Evolutionary conservation across 83 land plant species (phyloP), one percentile per base, ranked within the genome.

Genomic region (Diphasiastrum complanatum): DNA sequence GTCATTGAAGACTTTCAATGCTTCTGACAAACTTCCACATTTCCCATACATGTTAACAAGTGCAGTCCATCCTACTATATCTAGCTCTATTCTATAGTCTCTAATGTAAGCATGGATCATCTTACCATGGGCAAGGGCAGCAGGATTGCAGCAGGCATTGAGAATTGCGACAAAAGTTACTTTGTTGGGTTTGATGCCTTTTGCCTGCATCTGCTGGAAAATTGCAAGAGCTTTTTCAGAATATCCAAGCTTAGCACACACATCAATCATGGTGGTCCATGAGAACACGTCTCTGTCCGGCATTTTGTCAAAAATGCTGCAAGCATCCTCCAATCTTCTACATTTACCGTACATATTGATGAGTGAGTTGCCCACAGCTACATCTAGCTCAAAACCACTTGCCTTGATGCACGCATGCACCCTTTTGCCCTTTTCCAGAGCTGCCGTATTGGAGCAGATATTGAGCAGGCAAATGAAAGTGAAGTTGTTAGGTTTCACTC

Each of bases 31-130:
- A 18, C 45, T 41, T 18, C 45, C 45, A 41, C 45, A 41, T 18
- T 41, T 41, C n/a, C n/a, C 45, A 18, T 41, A 41, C 45, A 41
- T 41, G 45, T 41, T 41, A 18, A 41, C 45, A 41, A 41, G 45
- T 14, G 18, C 45, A 18, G 45, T 41, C 12, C 45, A 14, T 18
- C 12, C 45, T 14, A 41, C 45, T 14, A 41, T 18, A 41, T 41
- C 45, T 14, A 18, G 18, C 45, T 41, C n/a, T 41, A 41, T 14
- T 41, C 45, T 41, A 14, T 18, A 14, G 12, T 14, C 12, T 41
- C 12, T 14, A 41, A 41, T 41, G 18, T 41, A 18, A 14, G 12
- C n/a, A 41, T 41, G 45, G 0, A 41, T 18, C 12, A 14, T 14
- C n/a, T 18, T 41, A 14, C 45, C 45, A 14, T 41, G n/a, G n/a